Evolutionary conservation across 1,284 basidiomycete genomes (phyloP).

Genomic region (Trichosporon faecale): DNA sequence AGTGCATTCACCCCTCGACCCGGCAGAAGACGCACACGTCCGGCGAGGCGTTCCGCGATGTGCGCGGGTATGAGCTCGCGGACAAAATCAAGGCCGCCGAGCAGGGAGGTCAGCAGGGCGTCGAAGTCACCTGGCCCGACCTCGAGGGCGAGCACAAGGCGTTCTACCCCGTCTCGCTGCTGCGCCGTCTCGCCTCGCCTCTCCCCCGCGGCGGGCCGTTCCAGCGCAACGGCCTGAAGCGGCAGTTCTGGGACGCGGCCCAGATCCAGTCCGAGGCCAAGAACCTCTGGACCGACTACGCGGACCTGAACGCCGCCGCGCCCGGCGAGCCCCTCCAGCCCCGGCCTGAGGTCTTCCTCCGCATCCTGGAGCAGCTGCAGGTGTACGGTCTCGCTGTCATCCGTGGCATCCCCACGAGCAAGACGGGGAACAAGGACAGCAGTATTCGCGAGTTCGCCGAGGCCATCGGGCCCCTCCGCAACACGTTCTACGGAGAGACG

Average conservation of each 20-base stretch:
- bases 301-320: slow-evolving; percentile 17
- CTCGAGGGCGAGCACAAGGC: slow-evolving; percentile 15
- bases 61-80: slow-evolving; percentile 51
- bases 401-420: slow-evolving; percentile 59
- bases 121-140: slow-evolving; percentile 20
- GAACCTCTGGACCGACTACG: slow-evolving; percentile 18
- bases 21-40: slow-evolving; percentile 69
- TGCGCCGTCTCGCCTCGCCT: slow-evolving; percentile 15
- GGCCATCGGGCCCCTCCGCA: slow-evolving; percentile 69
- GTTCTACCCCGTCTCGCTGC: slow-evolving; percentile 23
- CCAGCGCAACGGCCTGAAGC: slow-evolving; percentile 16
- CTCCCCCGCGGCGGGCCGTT: neutral
- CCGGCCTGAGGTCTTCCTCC: slow-evolving; percentile 23
- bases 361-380: slow-evolving; percentile 48
- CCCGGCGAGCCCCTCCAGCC: slow-evolving; percentile 6
- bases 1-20: slow-evolving; percentile 69
- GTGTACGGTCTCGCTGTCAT: slow-evolving; percentile 58
- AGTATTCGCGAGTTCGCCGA: slow-evolving; percentile 65
- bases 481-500: slow-evolving; percentile 84
- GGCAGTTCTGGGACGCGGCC: slow-evolving; percentile 20
- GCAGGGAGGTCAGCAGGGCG: slow-evolving; percentile 7
- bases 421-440: slow-evolving; percentile 61
- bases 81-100: slow-evolving; percentile 45
- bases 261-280: neutral
- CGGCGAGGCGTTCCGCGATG: slow-evolving; percentile 21